These are phyloP conservation scores for Suillus luteus DNA, from an alignment of 768 basidiomycete genomes.

Conservation along the genomic window DNA sequence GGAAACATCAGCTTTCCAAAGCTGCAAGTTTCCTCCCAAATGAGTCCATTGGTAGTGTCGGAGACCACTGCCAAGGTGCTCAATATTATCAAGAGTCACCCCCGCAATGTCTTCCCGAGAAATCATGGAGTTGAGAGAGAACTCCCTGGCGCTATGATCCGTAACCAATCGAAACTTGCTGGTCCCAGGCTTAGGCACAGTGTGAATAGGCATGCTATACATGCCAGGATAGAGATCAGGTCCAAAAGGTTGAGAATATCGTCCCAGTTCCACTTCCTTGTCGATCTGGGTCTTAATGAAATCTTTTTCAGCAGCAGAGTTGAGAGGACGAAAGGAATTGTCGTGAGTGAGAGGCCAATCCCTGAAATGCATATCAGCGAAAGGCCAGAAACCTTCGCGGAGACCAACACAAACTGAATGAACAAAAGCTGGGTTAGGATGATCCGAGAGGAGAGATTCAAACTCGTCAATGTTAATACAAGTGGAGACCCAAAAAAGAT, in stretches of 20 bases:
- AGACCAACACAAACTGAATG: constrained; percentile 26
- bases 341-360: constrained; percentile 5
- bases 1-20: too few relatives aligned
- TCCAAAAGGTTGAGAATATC: constrained; percentile 29
- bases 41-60: too few relatives aligned
- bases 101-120: too few relatives aligned
- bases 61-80: too few relatives aligned
- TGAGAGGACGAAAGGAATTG: background rate
- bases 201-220: constrained; percentile 40
- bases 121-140: too few relatives aligned
- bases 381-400: constrained; percentile 36
- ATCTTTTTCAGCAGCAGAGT: constrained; percentile 8
- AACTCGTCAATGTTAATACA: constrained; percentile 28
- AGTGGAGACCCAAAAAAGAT: constrained; percentile 27
- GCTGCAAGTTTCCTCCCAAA: too few relatives aligned
- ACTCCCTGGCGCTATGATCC: too few relatives aligned
- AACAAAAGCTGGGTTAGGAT: constrained; percentile 35
- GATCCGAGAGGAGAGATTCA: constrained; percentile 21
- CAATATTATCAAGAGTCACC: too few relatives aligned
- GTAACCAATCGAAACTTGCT: too few relatives aligned
- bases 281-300: constrained; percentile 30
- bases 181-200: constrained; percentile 29
- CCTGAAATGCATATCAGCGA: constrained; percentile 18
- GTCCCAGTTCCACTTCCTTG: constrained; percentile 4
- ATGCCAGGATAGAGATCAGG: constrained; percentile 40